Base-by-base conservation (phyloP, 305 asterid genomes). In the Rubia balearica region DNA sequence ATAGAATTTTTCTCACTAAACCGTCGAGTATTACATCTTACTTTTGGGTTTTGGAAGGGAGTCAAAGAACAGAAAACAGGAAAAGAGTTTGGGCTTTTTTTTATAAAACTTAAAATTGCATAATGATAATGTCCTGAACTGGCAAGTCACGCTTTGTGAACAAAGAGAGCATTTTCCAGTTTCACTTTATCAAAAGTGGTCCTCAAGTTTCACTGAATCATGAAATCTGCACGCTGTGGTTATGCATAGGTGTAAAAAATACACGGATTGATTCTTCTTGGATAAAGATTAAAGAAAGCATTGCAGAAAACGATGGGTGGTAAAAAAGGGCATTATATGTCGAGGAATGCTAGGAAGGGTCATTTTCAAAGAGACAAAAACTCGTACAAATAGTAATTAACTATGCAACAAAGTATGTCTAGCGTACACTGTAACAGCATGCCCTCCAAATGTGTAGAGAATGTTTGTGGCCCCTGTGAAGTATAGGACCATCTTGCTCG, bases 391-490 rank as follows among this genome's bases (percentile, higher is more conserved):
- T 6, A 21, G 57, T 51, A 30, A 16, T 22, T 60, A 27, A 30
- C 10, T 10, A 48, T 6, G 40, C 41, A 53, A 30, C 17, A 16
- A 73, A 76, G 62, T 3, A 72, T 78, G 80, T 81, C 11, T 43
- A 56, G 62, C 85, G 78, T 79, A 92, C 98, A 92, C 98, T 14
- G 98, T 92, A 61, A 92, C 97, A 71, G 97, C 98, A 68, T 92
- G 98, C 33, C 98, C 98, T 41, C 97, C 98, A 69, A 92, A 92
- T 67, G 97, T 92, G 81, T 92, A 92, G 17, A 92, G 88, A 24
- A 92, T 85, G 82, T 92, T 92, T 74, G 98, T 92, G 71, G 98
- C 97, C 24, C 98, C 98, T 73, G 98, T 92, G 85, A 92, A 92
- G 85, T 92, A 92, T 33, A 88, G 79, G 71, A 92, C 96, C 76